Conservation (phyloP, 306 rosid species). For the Vigna angularis region DNA sequence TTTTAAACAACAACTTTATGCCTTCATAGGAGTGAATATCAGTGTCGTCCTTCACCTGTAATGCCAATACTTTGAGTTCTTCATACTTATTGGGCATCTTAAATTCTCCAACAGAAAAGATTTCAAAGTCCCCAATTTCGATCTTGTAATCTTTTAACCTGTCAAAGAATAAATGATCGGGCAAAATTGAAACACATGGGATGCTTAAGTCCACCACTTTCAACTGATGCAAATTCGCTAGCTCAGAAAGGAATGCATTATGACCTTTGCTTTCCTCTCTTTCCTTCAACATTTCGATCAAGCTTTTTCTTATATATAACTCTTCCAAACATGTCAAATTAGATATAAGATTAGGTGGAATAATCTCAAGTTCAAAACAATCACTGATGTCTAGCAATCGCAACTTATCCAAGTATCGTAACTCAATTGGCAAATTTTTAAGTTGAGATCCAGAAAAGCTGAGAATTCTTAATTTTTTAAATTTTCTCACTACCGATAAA, state of each 20-base stretch:
- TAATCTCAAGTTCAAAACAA: background rate
- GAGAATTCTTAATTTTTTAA: constrained; percentile 19
- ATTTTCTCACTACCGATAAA: background rate
- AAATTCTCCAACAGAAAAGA: background rate
- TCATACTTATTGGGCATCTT: background rate
- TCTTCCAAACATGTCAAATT: background rate
- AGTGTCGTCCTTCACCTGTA: constrained; percentile 4
- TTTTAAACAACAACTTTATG: constrained; percentile 38
- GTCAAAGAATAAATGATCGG: background rate
- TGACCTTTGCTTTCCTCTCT: background rate
- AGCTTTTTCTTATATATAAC: constrained; percentile 8
- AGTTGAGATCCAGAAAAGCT: constrained; percentile 14
- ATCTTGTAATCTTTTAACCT: constrained; percentile 23
- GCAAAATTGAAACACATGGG: background rate
- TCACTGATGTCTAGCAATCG: constrained; percentile 8
- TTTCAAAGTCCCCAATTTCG: background rate
- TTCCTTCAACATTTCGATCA: background rate
- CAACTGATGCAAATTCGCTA: constrained; percentile 9
- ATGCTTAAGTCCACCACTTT: constrained; percentile 7
- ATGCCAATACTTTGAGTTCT: background rate
- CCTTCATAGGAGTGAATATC: constrained; percentile 7
- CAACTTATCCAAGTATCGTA: background rate
- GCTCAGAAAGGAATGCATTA: background rate
- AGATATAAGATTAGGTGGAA: background rate
- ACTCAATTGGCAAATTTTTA: background rate